Conservation (phyloP, 495 filamentous ascomycete species). For the Oleoguttula mirabilis region DNA sequence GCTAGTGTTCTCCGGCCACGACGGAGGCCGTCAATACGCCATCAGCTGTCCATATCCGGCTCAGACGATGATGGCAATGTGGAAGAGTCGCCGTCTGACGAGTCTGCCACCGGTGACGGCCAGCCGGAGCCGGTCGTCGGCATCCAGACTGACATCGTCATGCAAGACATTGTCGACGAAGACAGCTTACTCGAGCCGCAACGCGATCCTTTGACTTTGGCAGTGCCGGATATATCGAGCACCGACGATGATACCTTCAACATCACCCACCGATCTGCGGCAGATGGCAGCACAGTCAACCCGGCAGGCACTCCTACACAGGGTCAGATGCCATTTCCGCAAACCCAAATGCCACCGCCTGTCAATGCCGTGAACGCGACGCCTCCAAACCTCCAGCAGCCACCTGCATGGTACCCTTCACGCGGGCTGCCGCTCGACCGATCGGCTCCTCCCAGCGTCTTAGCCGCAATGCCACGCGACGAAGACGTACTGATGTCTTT, state of each 20-base stretch:
- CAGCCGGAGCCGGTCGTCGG: constrained; percentile 55
- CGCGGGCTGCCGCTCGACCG: constrained; percentile 41
- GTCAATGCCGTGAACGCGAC: constrained; percentile 54
- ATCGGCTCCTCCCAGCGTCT: constrained; percentile 26
- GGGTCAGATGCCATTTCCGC: constrained; percentile 41
- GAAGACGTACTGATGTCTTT: constrained; percentile 97
- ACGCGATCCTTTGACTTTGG: constrained; percentile 60
- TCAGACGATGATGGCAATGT: constrained; percentile 76
- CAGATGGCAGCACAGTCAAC: constrained; percentile 81
- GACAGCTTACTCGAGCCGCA: constrained; percentile 50
- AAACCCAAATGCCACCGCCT: constrained; percentile 62
- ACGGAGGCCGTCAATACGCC: constrained; percentile 67
- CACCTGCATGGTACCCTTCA: constrained; percentile 58
- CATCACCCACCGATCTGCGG: constrained; percentile 78
- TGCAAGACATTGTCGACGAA: constrained; percentile 68
- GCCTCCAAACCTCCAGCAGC: constrained; percentile 45
- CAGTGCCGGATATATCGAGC: constrained; percentile 68
- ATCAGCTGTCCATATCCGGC: constrained; percentile 76
- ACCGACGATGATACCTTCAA: constrained; percentile 85
- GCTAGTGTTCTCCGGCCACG: constrained; percentile 28
- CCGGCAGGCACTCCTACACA: constrained; percentile 21
- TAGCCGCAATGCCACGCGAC: constrained; percentile 84
- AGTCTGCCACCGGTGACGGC: constrained; percentile 50
- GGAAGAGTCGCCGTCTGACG: constrained; percentile 63
- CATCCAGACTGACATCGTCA: constrained; percentile 60